These are phyloP conservation scores for Marchantia paleacea DNA, from an alignment of 225 moss, liverwort and hornwort species.

Conservation along the genomic window DNA sequence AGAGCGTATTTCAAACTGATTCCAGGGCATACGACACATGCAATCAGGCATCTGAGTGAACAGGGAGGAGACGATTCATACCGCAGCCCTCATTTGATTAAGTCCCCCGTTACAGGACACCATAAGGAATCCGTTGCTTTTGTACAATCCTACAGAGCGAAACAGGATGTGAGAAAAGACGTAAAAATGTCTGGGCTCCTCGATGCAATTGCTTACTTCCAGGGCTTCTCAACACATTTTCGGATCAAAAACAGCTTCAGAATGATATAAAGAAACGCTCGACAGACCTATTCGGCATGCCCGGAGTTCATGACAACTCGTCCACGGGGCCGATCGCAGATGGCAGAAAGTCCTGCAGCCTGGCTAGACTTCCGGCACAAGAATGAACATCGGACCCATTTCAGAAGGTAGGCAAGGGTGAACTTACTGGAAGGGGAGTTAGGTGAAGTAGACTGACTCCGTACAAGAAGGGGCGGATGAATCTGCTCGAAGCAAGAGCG, in stretches of 20 bases:
- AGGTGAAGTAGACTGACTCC: slow-evolving; percentile 3
- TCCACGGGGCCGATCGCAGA: neutral
- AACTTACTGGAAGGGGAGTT: slow-evolving; percentile 24
- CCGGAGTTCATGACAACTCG: neutral
- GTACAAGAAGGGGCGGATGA: slow-evolving; percentile 8
- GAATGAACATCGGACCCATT: neutral
- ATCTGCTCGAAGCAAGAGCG: slow-evolving; percentile 44
- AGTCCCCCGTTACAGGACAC: slow-evolving; percentile 74
- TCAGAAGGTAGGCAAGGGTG: neutral
- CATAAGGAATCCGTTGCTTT: slow-evolving; percentile 66
- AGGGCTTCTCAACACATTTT: too few species aligned
- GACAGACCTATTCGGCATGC: neutral
- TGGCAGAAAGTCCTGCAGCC: neutral
- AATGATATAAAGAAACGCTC: neutral
- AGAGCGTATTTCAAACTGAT: neutral
- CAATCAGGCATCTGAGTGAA: neutral
- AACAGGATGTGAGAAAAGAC: neutral
- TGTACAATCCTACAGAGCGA: slow-evolving; percentile 36
- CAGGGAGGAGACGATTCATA: slow-evolving; percentile 18
- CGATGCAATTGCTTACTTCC: too few species aligned
- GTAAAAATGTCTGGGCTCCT: neutral
- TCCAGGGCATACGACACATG: neutral
- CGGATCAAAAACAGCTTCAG: neutral
- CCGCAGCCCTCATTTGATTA: slow-evolving; percentile 78
- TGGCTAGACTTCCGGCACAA: neutral